Evolutionary conservation across 768 basidiomycete genomes (phyloP).

Genomic region (Leucosporidium scottii): DNA sequence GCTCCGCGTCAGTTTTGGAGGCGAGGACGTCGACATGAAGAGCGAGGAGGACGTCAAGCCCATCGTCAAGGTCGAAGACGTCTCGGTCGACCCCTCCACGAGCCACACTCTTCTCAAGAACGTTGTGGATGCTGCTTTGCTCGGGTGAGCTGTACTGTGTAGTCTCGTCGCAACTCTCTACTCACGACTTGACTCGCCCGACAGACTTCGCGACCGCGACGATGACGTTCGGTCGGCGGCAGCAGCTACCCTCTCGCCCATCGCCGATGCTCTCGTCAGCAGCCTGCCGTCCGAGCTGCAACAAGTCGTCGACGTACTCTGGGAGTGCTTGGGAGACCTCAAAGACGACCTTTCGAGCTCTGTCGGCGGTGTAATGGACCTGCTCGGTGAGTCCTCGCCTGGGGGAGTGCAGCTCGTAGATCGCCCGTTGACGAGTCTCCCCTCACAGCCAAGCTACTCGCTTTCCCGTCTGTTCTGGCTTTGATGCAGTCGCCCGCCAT

Average conservation of each 20-base stretch:
- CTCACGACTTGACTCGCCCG: not conserved
- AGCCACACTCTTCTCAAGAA: constrained; percentile 55
- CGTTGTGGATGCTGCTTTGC: constrained; percentile 80
- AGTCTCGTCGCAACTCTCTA: not conserved
- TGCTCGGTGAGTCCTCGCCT: constrained; percentile 47
- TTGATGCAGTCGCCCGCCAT: constrained; percentile 22
- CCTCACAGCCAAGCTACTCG: constrained; percentile 24
- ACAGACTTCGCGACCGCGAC: constrained; percentile 76
- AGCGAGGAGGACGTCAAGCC: constrained; percentile 16
- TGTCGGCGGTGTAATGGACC: constrained; percentile 93
- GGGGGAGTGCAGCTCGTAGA: not conserved
- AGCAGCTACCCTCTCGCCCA: constrained; percentile 80
- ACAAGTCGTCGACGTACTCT: constrained; percentile 71
- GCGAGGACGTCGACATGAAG: constrained; percentile 43
- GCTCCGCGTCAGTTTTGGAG: constrained; percentile 48
- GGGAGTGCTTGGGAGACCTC: constrained; percentile 84
- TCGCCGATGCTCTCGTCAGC: constrained; percentile 72
- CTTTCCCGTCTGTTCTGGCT: constrained; percentile 15
- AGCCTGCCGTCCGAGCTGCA: constrained; percentile 61
- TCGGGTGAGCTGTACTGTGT: constrained; percentile 58
- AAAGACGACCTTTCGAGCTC: constrained; percentile 96
- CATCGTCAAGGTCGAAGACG: not conserved
- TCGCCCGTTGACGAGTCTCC: not conserved
- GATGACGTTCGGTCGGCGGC: constrained; percentile 96
- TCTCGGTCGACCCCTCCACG: constrained; percentile 22